A percentile compares a stretch with the other conserved stretches of the same genome.
Evolutionary conservation across 495 filamentous ascomycete genomes (phyloP).

Genomic region (Echria macrotheca): DNA sequence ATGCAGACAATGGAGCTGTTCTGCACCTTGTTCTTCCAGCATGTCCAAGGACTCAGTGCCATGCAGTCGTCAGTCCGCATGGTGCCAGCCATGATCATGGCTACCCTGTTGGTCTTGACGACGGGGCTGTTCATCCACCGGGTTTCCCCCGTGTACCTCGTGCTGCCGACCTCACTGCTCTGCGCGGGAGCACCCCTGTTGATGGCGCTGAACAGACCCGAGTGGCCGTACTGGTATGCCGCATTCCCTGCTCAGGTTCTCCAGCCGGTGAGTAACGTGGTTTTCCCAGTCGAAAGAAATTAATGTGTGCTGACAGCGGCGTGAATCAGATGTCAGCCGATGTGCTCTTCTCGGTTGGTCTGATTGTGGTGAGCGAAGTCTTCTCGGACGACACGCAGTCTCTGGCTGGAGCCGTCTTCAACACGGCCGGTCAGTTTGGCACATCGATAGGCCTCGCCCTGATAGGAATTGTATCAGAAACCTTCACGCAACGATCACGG

Average conservation of each 20-base stretch:
- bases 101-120: constrained; percentile 47
- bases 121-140: constrained; percentile 51
- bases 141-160: constrained; percentile 45
- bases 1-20: constrained; percentile 38
- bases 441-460: constrained; percentile 53
- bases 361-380: constrained; percentile 51
- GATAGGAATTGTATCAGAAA: constrained; percentile 49
- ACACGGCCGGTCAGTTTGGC: constrained; percentile 57
- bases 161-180: constrained; percentile 39
- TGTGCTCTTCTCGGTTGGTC: constrained; percentile 57
- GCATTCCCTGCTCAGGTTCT: constrained; percentile 35
- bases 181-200: constrained; percentile 49
- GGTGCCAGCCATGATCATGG: constrained; percentile 51
- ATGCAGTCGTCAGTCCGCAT: constrained; percentile 49
- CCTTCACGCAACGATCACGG: constrained; percentile 33
- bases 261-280: constrained; percentile 13
- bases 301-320: too few relatives aligned
- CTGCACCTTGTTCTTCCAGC: constrained; percentile 29
- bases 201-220: constrained; percentile 40
- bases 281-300: not conserved
- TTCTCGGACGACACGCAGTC: constrained; percentile 49
- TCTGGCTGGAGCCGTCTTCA: constrained; percentile 61
- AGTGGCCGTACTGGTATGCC: constrained; percentile 51
- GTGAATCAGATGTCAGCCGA: constrained; percentile 41
- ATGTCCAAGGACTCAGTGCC: constrained; percentile 35